Percentiles rank a stretch among this genome's conserved stretches.
Evolutionary conservation across 345 rosid genomes (phyloP).

Genomic region (Rubroshorea leprosula): DNA sequence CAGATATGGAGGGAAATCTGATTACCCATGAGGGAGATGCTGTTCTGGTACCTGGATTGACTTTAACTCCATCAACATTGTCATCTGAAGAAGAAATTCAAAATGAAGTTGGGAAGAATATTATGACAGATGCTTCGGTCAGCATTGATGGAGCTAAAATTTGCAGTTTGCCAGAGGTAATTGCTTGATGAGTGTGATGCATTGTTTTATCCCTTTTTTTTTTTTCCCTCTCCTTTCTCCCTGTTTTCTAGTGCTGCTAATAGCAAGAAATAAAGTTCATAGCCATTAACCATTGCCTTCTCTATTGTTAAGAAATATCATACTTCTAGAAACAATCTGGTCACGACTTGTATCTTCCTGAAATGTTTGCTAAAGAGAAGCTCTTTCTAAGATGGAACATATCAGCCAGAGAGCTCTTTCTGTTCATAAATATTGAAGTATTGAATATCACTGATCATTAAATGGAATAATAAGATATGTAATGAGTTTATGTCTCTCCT

Average conservation of each 20-base stretch:
- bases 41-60: slow-evolving; percentile 67
- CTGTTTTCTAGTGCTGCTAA: not conserved
- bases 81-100: slow-evolving; percentile 21
- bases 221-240: not conserved
- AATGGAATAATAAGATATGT: not conserved
- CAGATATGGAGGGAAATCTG: slow-evolving; percentile 26
- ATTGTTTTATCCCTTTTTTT: slow-evolving; percentile 5
- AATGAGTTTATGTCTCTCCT: not conserved
- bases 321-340: slow-evolving; percentile 5
- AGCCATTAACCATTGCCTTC: slow-evolving; percentile 8
- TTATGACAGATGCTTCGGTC: slow-evolving; percentile 21
- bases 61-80: slow-evolving; percentile 21
- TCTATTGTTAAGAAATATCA: slow-evolving; percentile 1
- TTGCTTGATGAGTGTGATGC: slow-evolving; percentile 30
- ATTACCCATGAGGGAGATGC: slow-evolving; percentile 35
- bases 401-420: slow-evolving; percentile 8
- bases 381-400: not conserved
- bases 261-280: slow-evolving; percentile 11
- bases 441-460: not conserved
- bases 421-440: not conserved
- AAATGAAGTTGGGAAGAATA: slow-evolving; percentile 16
- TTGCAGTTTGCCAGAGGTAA: slow-evolving; percentile 44
- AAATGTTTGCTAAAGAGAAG: slow-evolving; percentile 1
- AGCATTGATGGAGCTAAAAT: slow-evolving; percentile 28
- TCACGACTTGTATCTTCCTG: slow-evolving; percentile 16